Percentiles rank a stretch among this genome's conserved stretches.
phyloP scores from a whole-genome alignment of 2,329 filamentous ascomycete genomes.

The Beauveria bassiana region DNA sequence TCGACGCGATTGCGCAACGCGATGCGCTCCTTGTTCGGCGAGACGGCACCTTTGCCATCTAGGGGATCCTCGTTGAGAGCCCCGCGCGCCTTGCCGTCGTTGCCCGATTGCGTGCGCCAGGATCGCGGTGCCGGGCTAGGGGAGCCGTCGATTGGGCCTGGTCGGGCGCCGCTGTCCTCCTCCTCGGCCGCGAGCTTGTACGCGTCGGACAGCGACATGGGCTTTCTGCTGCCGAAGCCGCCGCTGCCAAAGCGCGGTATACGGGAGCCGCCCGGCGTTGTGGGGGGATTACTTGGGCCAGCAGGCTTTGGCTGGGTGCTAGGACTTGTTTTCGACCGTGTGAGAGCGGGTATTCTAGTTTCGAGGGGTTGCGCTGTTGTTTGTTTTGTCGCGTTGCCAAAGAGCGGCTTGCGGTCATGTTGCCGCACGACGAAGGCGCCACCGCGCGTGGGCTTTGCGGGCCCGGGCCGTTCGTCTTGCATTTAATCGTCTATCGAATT shows the following conservation, averaged over 20 bases:
- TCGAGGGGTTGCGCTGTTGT: constrained; percentile 13
- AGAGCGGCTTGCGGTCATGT: constrained; percentile 5
- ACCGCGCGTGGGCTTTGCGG: background rate
- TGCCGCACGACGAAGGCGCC: background rate
- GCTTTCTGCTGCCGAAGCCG: constrained; percentile 16
- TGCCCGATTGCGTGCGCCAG: constrained; percentile 27
- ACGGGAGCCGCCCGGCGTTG: constrained; percentile 22
- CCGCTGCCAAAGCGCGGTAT: constrained; percentile 22
- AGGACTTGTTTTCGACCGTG: constrained; percentile 6
- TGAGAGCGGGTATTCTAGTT: background rate
- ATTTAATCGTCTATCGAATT: background rate
- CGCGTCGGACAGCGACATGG: constrained; percentile 36
- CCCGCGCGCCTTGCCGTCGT: constrained; percentile 24
- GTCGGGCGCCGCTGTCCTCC: constrained; percentile 15
- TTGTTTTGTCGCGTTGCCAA: background rate
- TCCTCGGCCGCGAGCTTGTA: constrained; percentile 27
- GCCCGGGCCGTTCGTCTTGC: background rate
- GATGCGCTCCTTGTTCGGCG: constrained; percentile 8
- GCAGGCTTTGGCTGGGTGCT: constrained; percentile 13
- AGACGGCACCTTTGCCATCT: background rate
- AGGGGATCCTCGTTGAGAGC: constrained; percentile 17
- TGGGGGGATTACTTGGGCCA: constrained; percentile 9
- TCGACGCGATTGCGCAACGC: constrained; percentile 7
- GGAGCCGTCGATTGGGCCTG: constrained; percentile 32
- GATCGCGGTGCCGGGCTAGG: constrained; percentile 44